Evolutionary conservation across 805 yeast genomes (phyloP).

Genomic region (Saccharomycopsis selenospora): DNA sequence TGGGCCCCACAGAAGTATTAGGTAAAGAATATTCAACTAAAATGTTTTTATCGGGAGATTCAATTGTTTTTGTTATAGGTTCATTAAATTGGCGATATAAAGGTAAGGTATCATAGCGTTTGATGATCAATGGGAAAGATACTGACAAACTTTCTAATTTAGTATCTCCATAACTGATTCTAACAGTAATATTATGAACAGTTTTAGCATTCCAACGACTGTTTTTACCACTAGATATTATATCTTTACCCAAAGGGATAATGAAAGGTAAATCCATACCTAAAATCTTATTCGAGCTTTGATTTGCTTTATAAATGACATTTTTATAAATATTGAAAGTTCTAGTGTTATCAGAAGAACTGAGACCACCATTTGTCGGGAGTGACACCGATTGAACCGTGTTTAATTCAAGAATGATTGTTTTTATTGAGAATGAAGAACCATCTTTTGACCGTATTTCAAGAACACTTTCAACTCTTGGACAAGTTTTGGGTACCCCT

Average conservation of each 20-base stretch:
- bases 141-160: conserved; percentile 23
- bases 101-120: conserved; percentile 51
- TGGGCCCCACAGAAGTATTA: conserved; percentile 51
- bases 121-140: conserved; percentile 45
- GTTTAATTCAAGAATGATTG: conserved; percentile 41
- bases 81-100: conserved; percentile 48
- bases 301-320: conserved; percentile 28
- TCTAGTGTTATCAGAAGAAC: conserved; percentile 32
- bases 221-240: conserved; percentile 46
- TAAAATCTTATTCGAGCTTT: conserved; percentile 33
- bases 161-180: conserved; percentile 21
- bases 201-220: conserved; percentile 42
- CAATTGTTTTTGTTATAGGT: conserved; percentile 37
- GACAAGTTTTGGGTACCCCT: conserved; percentile 55
- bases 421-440: conserved; percentile 38
- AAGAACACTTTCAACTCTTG: conserved; percentile 51
- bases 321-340: conserved; percentile 32
- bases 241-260: conserved; percentile 47
- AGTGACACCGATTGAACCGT: conserved; percentile 43
- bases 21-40: conserved; percentile 41
- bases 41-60: conserved; percentile 43
- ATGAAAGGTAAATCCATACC: conserved; percentile 56
- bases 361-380: conserved; percentile 30
- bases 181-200: conserved; percentile 37
- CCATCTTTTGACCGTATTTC: conserved; percentile 48